Evolutionary conservation across 78 protist genomes (phyloP), one percentile per base, ranked within the genome.

Genomic region (Mantamonas sphyraenae): DNA sequence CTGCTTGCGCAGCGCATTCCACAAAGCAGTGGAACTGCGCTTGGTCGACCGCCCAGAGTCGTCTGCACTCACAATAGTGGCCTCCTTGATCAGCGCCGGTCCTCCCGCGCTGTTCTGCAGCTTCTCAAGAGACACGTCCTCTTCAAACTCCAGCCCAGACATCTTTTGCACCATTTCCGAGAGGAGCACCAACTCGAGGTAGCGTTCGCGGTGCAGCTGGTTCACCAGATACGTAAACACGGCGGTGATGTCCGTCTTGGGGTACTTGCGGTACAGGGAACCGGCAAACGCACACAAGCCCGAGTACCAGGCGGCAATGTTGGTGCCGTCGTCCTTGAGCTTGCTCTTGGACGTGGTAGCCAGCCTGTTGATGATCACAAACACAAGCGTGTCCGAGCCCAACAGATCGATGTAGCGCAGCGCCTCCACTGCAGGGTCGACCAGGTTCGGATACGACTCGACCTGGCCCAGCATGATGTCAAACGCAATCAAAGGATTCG

Each of bases 361-460:
- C 26, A 71, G 42, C 33, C 26, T 22, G 3, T 53, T 22, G 26
- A 73, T 39, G 22, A 73, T 35, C 45, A 2, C 2, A 43, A 16
- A 74, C 16, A 61, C 2, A 24, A 74, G 63, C 10, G 10, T 17
- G 59, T 75, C 80, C 59, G 34, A 68, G 47, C 8, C 12, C 16
- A 75, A 0, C 34, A 28, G 40, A 42, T 68, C 31, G 16, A 71
- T 51, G 53, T 42, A 70, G 37, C 24, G 14, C 39, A 76, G 26
- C 47, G 53, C n/a, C 16, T 76, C 81, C 22, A 75, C 81, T 0
- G 61, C 37, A 2, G 66, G 56, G 26, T 2, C 40, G 45, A 75
- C 34, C 1, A 73, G 37, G 61, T 76, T 76, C 22, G 74, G 77
- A 56, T 71, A 76, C 47, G 43, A 30, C 66, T 76, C 37, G n/a